Base-by-base conservation (phyloP, 768 basidiomycete species). In the Suillus brevipes region DNA sequence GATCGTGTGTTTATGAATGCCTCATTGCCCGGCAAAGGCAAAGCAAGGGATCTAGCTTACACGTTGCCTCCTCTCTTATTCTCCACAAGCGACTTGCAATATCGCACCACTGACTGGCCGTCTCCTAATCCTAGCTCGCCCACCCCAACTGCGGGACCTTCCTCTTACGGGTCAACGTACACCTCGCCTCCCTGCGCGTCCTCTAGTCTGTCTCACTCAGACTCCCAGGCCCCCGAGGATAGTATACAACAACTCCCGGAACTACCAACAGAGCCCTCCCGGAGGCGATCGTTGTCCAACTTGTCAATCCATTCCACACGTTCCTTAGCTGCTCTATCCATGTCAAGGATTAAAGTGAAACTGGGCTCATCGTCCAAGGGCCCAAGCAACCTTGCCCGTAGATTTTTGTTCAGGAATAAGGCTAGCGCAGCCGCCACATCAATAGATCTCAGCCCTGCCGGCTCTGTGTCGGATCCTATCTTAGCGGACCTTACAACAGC, bases 41-140 rank as follows among this genome's bases (percentile, higher is more conserved):
- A 84, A 76, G 87, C 81, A 61, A 76, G 72, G 69, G 78, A 80
- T 72, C 65, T 72, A 40, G 84, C 88, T 55, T 87, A 90, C 64
- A 80, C 80, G 72, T 81, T 91, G 66, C 89, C 90, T 65, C 89
- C 90, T 66, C 79, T 91, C 65, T 78, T 82, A 38, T 87, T 92
- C 70, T 80, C 85, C 60, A 79, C 85, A 37, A 78, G 88, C 43
- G 80, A 81, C 63, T 79, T 90, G 66, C 78, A 75, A 60, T 84
- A 82, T 69, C 73, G 70, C 34, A 72, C 80, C 59, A 72, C 79
- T 55, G 74, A 74, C 66, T 80, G 81, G 77, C 75, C 80, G 38
- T 77, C 79, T 31, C 69, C 77, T 25, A 55, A 66, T n/a, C 65
- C 61, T 23, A 47, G 23, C 14, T 63, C 72, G 23, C 63, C 74